Evolutionary conservation across 2,329 filamentous ascomycete genomes (phyloP), one percentile per base, ranked within the genome.

Genomic region (Penicillium frequentans): DNA sequence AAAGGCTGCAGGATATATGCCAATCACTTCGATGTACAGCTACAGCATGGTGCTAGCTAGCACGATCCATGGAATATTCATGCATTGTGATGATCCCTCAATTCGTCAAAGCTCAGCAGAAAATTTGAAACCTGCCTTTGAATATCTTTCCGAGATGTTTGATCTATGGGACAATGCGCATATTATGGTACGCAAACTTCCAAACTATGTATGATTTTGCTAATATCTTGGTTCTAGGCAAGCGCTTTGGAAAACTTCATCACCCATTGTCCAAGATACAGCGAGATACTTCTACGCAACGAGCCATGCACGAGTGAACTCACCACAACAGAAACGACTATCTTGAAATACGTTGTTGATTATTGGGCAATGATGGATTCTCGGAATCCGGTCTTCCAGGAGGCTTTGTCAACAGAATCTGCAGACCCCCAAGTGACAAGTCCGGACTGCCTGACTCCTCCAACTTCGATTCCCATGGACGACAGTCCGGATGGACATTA

Each of bases 41-140:
- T 67, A 67, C 45, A 62, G 64, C 48, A 63, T 67, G 31, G 45
- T 67, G n/a, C 55, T 67, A 24, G 65, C 65, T 0, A 64, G 64
- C 24, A 64, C 62, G 7, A 57, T 67, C 14, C 64, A 66, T 24
- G 64, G 61, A 0, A 45, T 67, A 10, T 53, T 59, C 26, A 49
- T 64, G 3, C 52, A 62, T 37, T 59, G 57, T 37, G 54, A 56
- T 7, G 60, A 62, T 21, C 3, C 45, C 4, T 35, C 42, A 8
- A 45, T 55, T 21, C 55, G 57, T 23, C 42, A 57, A 10, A 48
- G 42, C n/a, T 58, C 61, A 10, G 60, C 55, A 1, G 54, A 60
- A 14, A 59, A 64, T 39, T 31, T 65, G 11, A 55, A 52, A 29
- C 60, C 47, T 2, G 58, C 61, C 0, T 35, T 63, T n/a, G 52